These are phyloP conservation scores for Fistulifera pelliculosa DNA, from an alignment of 108 stramenopile genomes.

Conservation along the genomic window DNA sequence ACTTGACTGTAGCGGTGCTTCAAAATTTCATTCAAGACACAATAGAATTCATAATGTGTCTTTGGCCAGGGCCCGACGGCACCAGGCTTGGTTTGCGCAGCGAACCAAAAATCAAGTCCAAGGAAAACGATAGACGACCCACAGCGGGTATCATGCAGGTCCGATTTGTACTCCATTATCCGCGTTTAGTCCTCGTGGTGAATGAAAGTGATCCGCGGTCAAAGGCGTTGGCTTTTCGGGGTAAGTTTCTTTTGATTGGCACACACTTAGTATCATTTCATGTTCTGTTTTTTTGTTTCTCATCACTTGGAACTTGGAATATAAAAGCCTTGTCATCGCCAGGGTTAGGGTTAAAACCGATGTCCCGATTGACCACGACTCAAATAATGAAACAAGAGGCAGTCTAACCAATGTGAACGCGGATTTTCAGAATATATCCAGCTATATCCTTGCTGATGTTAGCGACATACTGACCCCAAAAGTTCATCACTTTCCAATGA, in stretches of 20 bases:
- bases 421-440: slow-evolving; percentile 11
- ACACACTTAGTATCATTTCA: neutral
- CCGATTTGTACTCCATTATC: slow-evolving; percentile 54
- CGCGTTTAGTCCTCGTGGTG: slow-evolving; percentile 59
- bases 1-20: slow-evolving; percentile 41
- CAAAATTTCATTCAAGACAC: slow-evolving; percentile 38
- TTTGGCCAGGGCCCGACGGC: slow-evolving; percentile 1
- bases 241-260: slow-evolving; percentile 16
- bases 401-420: neutral
- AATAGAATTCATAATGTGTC: slow-evolving; percentile 19
- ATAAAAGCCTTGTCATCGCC: slow-evolving; percentile 43
- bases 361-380: neutral
- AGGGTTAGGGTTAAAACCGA: slow-evolving; percentile 21
- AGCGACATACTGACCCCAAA: slow-evolving; percentile 12
- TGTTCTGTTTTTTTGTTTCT: neutral
- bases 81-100: neutral
- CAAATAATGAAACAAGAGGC: neutral
- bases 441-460: slow-evolving; percentile 44
- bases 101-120: neutral
- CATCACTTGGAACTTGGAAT: no score
- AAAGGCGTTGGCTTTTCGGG: slow-evolving; percentile 55
- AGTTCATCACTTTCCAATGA: neutral
- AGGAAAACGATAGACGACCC: neutral
- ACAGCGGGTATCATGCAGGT: slow-evolving; percentile 18
- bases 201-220: slow-evolving; percentile 59